Percentiles rank a stretch among this genome's conserved stretches.
Evolutionary conservation across 2,329 filamentous ascomycete genomes (phyloP).

Genomic region (Aspergillus sp.): DNA sequence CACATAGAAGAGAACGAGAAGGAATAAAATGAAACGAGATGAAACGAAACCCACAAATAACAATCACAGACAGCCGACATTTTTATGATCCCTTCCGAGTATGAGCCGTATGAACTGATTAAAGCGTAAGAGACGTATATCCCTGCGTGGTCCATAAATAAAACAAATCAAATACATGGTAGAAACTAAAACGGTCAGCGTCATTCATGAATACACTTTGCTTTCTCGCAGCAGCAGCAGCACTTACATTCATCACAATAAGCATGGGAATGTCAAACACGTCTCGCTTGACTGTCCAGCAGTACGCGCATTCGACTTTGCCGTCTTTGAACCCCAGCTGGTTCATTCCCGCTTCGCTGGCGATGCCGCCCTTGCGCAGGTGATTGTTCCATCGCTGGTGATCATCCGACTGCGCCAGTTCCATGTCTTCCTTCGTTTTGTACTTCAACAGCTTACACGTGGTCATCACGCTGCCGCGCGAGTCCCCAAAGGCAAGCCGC

Average conservation of each 20-base stretch:
- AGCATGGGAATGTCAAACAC: conserved; percentile 98
- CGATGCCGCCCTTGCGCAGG: conserved; percentile 46
- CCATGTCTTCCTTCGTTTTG: conserved; percentile 65
- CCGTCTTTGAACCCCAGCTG: conserved; percentile 78
- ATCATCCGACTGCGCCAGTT: conserved; percentile 44
- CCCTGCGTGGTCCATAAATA: background rate
- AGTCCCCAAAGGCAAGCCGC: conserved; percentile 87
- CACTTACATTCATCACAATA: conserved; percentile 94
- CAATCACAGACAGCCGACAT: conserved; percentile 1
- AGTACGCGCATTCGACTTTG: conserved; percentile 91
- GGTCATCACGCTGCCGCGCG: conserved; percentile 77
- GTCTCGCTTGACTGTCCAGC: conserved; percentile 95
- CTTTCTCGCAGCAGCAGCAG: background rate
- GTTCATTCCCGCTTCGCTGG: conserved; percentile 67
- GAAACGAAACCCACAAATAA: background rate
- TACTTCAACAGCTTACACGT: conserved; percentile 89
- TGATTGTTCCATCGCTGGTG: conserved; percentile 47
- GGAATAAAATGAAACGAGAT: conserved; percentile 2
- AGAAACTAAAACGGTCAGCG: conserved; percentile 38
- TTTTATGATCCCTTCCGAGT: background rate
- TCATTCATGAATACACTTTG: background rate
- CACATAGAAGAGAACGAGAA: conserved; percentile 1
- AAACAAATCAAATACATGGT: conserved; percentile 43
- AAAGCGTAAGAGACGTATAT: background rate
- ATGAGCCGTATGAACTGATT: background rate